phyloP scores from a whole-genome alignment of 23 red algal genomes.

The Porphyridium purpureum region DNA sequence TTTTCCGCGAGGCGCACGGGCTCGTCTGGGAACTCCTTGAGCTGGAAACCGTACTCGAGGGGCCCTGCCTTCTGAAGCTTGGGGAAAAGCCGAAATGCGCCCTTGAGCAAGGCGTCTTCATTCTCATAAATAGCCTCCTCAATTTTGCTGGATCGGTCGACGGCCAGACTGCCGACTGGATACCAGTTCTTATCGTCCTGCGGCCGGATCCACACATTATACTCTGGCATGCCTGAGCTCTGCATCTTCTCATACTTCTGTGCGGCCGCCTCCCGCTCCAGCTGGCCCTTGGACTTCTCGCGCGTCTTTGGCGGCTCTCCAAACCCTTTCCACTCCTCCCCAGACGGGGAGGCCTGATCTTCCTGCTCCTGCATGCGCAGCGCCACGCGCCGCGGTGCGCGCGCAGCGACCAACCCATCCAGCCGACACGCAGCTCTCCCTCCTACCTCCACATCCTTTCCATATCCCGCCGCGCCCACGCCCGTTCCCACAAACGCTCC shows the following conservation, averaged over 20 bases:
- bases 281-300: neutral
- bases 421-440: no score
- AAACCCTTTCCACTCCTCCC: neutral
- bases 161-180: conserved; percentile 41
- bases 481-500: no score
- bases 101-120: conserved; percentile 40
- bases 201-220: conserved; percentile 50
- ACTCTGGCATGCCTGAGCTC: conserved; percentile 48
- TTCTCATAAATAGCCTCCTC: conserved; percentile 33
- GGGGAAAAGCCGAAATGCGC: conserved; percentile 53
- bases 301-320: neutral
- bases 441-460: no score
- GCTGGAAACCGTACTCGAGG: conserved; percentile 53
- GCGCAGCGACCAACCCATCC: no score
- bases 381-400: no score
- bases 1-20: conserved; percentile 18
- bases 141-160: conserved; percentile 34
- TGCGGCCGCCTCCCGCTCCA: conserved; percentile 14
- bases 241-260: conserved; percentile 49
- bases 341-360: no score
- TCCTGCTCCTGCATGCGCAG: no score
- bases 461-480: no score
- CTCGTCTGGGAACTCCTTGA: conserved; percentile 56
- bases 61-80: conserved; percentile 35
- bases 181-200: conserved; percentile 25